Evolutionary conservation across 1,284 basidiomycete genomes (phyloP).

Genomic region (Ceratobasidium sp.): DNA sequence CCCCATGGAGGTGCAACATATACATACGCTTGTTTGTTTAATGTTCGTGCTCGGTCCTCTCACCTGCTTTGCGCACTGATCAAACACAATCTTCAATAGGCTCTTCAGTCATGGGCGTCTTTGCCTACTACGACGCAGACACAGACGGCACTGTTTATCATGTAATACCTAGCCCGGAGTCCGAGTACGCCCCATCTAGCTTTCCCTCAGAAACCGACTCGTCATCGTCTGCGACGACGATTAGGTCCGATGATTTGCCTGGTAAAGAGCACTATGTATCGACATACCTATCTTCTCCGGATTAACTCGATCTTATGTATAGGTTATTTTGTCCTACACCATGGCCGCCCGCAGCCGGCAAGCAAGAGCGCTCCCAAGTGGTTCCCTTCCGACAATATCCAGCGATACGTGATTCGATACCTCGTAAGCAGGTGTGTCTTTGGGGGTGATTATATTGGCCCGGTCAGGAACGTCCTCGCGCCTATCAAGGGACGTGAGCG

Average conservation of each 20-base stretch:
- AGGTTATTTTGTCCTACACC: constrained; percentile 25
- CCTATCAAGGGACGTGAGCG: not conserved
- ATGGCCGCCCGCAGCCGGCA: constrained; percentile 23
- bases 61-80: too few species aligned
- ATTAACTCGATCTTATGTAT: too few species aligned
- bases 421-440: not conserved
- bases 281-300: too few species aligned
- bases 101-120: too few species aligned
- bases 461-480: not conserved
- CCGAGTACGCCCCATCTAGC: not conserved
- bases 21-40: too few species aligned
- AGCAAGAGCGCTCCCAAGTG: constrained; percentile 1
- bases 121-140: not conserved
- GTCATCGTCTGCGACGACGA: too few species aligned
- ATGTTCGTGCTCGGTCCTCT: too few species aligned
- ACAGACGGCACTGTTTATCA: not conserved
- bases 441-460: constrained; percentile 6
- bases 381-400: constrained; percentile 24
- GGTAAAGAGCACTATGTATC: too few species aligned
- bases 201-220: not conserved
- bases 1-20: too few species aligned
- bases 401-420: constrained; percentile 5
- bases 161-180: not conserved
- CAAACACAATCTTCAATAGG: too few species aligned
- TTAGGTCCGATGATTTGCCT: too few species aligned